Evolutionary conservation across 2,329 filamentous ascomycete species (phyloP).

Genomic region (Talaromyces marneffei): DNA sequence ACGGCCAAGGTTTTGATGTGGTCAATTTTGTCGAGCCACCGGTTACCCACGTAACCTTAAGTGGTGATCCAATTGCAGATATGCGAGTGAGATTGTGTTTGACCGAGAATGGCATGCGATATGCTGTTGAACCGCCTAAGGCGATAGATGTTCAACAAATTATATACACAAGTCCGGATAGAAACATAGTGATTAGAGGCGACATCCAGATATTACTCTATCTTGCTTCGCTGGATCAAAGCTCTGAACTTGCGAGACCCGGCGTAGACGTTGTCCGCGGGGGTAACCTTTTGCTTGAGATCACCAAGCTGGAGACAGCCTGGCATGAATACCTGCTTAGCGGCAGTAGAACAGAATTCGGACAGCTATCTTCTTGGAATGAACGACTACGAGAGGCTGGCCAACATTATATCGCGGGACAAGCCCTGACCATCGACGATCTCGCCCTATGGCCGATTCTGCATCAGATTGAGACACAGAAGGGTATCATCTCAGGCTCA

Average conservation of each 20-base stretch:
- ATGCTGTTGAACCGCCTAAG: constrained; percentile 16
- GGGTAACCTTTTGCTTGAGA: constrained; percentile 23
- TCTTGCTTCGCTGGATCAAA: constrained; percentile 22
- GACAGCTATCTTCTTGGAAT: constrained; percentile 30
- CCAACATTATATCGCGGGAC: constrained; percentile 32
- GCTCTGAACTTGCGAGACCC: constrained; percentile 18
- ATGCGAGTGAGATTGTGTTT: constrained; percentile 35
- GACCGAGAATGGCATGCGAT: constrained; percentile 36
- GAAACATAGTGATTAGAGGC: constrained; percentile 23
- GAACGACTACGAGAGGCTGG: constrained; percentile 20
- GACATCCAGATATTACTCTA: constrained; percentile 29
- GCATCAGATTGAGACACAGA: constrained; percentile 30
- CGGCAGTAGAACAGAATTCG: constrained; percentile 15
- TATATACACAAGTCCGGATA: constrained; percentile 27
- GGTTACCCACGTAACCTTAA: constrained; percentile 27
- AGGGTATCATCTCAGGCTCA: constrained; percentile 18
- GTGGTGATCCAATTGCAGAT: constrained; percentile 31
- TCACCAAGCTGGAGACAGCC: constrained; percentile 24
- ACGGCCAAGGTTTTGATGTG: constrained; percentile 80
- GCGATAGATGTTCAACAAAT: constrained; percentile 17
- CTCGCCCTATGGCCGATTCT: constrained; percentile 42
- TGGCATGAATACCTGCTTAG: constrained; percentile 24
- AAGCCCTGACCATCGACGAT: constrained; percentile 36
- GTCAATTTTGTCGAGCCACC: constrained; percentile 42
- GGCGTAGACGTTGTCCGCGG: constrained; percentile 26